phyloP scores from a whole-genome alignment of 2,329 filamentous ascomycete genomes.

The Pseudocercospora fuligena region DNA sequence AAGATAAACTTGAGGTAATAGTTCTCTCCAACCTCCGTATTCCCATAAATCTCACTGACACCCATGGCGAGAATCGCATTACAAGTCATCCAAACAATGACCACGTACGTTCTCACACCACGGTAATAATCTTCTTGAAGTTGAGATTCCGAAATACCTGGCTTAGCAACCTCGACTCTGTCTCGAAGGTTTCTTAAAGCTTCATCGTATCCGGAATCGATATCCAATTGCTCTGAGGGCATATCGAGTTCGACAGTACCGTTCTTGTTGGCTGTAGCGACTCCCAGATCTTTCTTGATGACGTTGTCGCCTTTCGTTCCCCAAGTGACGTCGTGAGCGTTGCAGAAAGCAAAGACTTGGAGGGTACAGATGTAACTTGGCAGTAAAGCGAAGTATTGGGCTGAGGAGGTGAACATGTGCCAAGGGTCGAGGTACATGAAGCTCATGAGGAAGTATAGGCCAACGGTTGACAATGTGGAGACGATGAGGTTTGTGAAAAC shows the following conservation, averaged over 20 bases:
- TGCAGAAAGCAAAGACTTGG: constrained; percentile 98
- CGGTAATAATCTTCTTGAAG: constrained; percentile 99
- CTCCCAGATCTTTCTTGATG: constrained; percentile 87
- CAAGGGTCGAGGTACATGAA: constrained; percentile 97
- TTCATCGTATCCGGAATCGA: constrained; percentile 96
- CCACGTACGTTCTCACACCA: constrained; percentile 96
- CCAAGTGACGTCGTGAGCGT: constrained; percentile 98
- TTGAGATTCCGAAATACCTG: constrained; percentile 72
- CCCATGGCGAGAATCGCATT: constrained; percentile 95
- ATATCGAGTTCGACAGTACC: constrained; percentile 87
- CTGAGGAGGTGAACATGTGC: constrained; percentile 95
- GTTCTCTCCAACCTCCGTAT: constrained; percentile 75
- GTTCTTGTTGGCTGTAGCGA: constrained; percentile 70
- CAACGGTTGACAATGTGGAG: constrained; percentile 83
- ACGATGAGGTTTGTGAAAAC: constrained; percentile 95
- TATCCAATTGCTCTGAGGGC: constrained; percentile 96
- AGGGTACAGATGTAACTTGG: constrained; percentile 95
- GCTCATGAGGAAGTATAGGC: constrained; percentile 94
- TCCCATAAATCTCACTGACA: constrained; percentile 82
- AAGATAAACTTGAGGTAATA: constrained; percentile 91
- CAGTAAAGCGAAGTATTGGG: constrained; percentile 90
- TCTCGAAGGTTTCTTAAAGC: constrained; percentile 95
- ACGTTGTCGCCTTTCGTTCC: constrained; percentile 98
- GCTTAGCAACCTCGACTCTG: constrained; percentile 76
- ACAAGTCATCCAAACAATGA: constrained; percentile 88